Evolutionary conservation across 2,329 filamentous ascomycete genomes (phyloP).

Genomic region (Dothideomycetes sp.): DNA sequence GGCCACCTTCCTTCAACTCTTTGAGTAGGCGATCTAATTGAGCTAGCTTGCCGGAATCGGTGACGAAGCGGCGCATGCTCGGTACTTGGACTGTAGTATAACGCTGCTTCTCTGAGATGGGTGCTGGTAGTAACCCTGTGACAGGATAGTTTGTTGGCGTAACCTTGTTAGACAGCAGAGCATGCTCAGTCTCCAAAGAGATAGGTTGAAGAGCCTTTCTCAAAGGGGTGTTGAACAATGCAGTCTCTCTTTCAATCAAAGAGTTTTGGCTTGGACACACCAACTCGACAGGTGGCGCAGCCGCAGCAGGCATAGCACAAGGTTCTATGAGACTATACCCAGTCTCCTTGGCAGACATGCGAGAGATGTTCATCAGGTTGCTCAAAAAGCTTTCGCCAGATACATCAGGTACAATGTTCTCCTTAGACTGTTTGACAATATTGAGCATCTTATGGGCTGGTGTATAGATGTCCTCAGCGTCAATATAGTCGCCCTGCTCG

Average conservation of each 20-base stretch:
- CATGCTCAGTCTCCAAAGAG: slow-evolving; percentile 55
- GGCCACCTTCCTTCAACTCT: slow-evolving; percentile 81
- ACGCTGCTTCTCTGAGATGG: slow-evolving; percentile 69
- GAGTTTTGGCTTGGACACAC: slow-evolving; percentile 60
- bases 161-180: slow-evolving; percentile 64
- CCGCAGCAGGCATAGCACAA: slow-evolving; percentile 66
- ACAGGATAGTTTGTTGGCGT: slow-evolving; percentile 56
- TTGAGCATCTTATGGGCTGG: slow-evolving; percentile 74
- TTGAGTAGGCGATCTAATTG: slow-evolving; percentile 80
- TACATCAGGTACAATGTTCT: slow-evolving; percentile 47
- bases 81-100: slow-evolving; percentile 90
- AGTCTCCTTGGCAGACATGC: slow-evolving; percentile 48
- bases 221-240: slow-evolving; percentile 69
- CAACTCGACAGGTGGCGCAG: slow-evolving; percentile 78
- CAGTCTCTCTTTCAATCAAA: slow-evolving; percentile 56
- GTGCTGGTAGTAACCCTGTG: slow-evolving; percentile 60
- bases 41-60: slow-evolving; percentile 91
- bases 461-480: slow-evolving; percentile 49
- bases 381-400: slow-evolving; percentile 63
- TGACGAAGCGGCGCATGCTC: slow-evolving; percentile 95
- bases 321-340: slow-evolving; percentile 74
- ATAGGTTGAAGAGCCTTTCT: slow-evolving; percentile 67
- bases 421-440: slow-evolving; percentile 39
- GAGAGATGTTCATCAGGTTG: slow-evolving; percentile 71
- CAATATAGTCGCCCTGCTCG: slow-evolving; percentile 26